Percentiles rank a stretch among this genome's conserved stretches.
These are phyloP conservation scores for Diaporthe nobilis DNA, from an alignment of 2,329 filamentous ascomycete species.

Conservation along the genomic window DNA sequence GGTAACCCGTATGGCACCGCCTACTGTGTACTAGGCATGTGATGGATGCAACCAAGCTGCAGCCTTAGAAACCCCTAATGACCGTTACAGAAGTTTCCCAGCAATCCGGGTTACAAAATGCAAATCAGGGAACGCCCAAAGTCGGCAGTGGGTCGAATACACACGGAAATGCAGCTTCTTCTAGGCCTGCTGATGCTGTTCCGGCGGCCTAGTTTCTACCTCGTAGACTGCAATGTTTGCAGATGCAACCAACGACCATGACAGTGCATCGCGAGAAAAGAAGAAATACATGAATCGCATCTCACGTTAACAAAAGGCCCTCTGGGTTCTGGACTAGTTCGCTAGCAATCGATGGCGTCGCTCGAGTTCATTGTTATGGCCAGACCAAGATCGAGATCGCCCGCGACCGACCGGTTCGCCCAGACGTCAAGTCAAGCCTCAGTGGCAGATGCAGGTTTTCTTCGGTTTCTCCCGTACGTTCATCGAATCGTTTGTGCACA, in stretches of 20 bases:
- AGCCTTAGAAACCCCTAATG: neutral
- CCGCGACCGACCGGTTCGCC: neutral
- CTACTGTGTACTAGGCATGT: neutral
- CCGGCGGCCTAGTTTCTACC: neutral
- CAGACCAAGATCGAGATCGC: neutral
- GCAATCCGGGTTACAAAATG: neutral
- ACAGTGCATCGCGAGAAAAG: neutral
- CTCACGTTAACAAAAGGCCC: neutral
- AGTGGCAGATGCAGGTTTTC: neutral
- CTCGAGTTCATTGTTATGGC: neutral
- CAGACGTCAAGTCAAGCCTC: neutral
- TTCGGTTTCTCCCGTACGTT: conserved; percentile 9
- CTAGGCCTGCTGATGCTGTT: neutral
- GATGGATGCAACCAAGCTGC: neutral
- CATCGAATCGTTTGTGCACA: neutral
- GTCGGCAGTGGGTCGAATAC: neutral
- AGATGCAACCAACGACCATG: neutral
- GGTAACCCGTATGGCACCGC: conserved; percentile 11
- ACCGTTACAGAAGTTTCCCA: neutral
- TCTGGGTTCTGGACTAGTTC: neutral
- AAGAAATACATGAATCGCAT: neutral
- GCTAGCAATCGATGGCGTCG: neutral
- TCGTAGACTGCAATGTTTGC: too few relatives aligned
- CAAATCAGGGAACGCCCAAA: neutral
- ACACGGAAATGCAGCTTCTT: neutral